A percentile compares a stretch with the other conserved stretches of the same genome.
These are phyloP conservation scores for Effrenium voratum DNA, from an alignment of 73 alveolate genomes.

Conservation along the genomic window DNA sequence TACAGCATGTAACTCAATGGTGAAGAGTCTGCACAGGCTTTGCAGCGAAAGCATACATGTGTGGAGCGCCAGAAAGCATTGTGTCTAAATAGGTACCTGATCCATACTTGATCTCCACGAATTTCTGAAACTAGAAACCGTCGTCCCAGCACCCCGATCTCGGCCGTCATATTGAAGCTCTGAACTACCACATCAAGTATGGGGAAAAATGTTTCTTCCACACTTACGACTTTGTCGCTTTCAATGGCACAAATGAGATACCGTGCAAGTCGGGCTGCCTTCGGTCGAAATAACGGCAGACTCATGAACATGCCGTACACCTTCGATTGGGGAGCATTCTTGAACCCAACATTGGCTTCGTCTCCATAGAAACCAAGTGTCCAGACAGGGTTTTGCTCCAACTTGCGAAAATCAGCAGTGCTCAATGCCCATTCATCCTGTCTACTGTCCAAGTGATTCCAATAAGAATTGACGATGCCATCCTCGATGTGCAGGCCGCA, in stretches of 20 bases:
- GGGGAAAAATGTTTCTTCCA: not conserved
- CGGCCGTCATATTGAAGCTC: not conserved
- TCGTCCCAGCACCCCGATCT: not conserved
- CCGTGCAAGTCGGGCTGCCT: not conserved
- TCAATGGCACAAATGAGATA: not conserved
- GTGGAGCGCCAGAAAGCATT: not conserved
- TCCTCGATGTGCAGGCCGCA: not conserved
- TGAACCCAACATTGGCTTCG: not conserved
- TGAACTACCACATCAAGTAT: not conserved
- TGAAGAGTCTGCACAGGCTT: not conserved
- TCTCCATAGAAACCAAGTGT: not conserved
- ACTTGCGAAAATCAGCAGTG: not conserved
- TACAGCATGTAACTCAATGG: not conserved
- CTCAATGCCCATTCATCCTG: not conserved
- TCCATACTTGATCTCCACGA: slow-evolving; percentile 3
- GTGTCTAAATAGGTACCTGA: not conserved
- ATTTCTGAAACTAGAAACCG: not conserved
- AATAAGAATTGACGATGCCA: not conserved
- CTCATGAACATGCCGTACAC: not conserved
- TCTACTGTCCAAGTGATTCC: not conserved
- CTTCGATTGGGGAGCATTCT: not conserved
- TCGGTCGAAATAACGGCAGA: not conserved
- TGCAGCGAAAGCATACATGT: not conserved
- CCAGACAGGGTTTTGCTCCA: not conserved
- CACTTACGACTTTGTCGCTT: not conserved